Base-by-base conservation (phyloP, 371 early-diverging fungal species). In the Zancudomyces culisetae region DNA sequence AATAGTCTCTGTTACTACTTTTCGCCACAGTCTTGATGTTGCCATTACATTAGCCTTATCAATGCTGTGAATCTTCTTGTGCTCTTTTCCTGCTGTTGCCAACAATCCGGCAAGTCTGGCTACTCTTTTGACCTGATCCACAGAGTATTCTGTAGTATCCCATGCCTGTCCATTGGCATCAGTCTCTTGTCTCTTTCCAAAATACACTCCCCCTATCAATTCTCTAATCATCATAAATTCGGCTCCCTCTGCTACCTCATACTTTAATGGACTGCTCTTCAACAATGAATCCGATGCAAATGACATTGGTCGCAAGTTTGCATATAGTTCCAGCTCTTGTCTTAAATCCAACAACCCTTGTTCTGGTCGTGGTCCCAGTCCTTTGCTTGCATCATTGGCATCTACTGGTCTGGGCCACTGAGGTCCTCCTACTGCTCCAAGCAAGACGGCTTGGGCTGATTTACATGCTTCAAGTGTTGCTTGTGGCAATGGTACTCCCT, bases 41-140 rank as follows among this genome's bases (percentile, higher is more conserved):
- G 95, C 95, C 60, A 94, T 74, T 10, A 96, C 97, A 66, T 96
- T 96, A 54, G 95, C 95, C 70, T 96, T 96, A 73, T 96, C 97
- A 53, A 96, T 82, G 29, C 88, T 88, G 61, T 88, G 92, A 53
- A 94, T 82, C 46, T 83, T 79, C 55, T 77, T 75, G 22, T 81
- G 80, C 27, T 92, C 93, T 52, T 71, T 76, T 40, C 80, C 72
- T 63, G 78, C 70, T 45, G 75, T 66, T 19, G 87, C 86, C 55
- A 96, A 71, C 50, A 76, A 69, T 19, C 82, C 92, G 41, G 96
- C 93, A 45, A 93, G 76, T 40, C 90, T 85, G 18, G 96, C 85
- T 49, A 96, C 84, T 60, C 97, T 84, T 65, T 83, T 77, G 43
- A 96, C 75, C 67, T 96, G 95, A 40, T 73, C 74, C 43, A 71